phyloP scores from a whole-genome alignment of 495 filamentous ascomycete species.

The Sphaerosporella brunnea region DNA sequence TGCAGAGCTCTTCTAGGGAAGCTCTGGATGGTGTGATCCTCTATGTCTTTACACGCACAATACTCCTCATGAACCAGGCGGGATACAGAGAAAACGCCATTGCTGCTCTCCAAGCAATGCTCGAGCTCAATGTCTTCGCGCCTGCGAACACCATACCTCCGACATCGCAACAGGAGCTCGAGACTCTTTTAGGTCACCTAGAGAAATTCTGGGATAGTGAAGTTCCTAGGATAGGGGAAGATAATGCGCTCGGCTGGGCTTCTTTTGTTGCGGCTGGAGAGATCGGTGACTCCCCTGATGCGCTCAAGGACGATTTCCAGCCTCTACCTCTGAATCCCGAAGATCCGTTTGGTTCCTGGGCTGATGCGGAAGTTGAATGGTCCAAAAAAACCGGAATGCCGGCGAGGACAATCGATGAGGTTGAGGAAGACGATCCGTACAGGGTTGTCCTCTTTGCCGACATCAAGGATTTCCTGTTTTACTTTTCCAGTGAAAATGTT shows the following conservation, averaged over 20 bases:
- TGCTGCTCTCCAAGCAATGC: slow-evolving; percentile 63
- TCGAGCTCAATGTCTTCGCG: slow-evolving; percentile 55
- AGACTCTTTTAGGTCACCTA: slow-evolving; percentile 24
- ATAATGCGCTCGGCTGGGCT: slow-evolving; percentile 50
- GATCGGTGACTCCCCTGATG: slow-evolving; percentile 28
- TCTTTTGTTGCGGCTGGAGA: slow-evolving; percentile 30
- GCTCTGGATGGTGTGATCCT: slow-evolving; percentile 36
- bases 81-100: slow-evolving; percentile 64
- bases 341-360: slow-evolving; percentile 39
- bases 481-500: slow-evolving; percentile 30
- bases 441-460: slow-evolving; percentile 64
- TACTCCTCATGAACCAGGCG: slow-evolving; percentile 55
- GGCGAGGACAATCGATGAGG: slow-evolving; percentile 45
- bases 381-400: slow-evolving; percentile 38
- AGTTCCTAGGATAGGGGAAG: slow-evolving; percentile 60
- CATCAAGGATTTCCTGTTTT: slow-evolving; percentile 43
- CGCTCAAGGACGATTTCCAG: not conserved
- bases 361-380: slow-evolving; percentile 37
- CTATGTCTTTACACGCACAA: slow-evolving; percentile 58
- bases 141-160: slow-evolving; percentile 27
- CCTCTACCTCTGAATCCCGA: slow-evolving; percentile 9
- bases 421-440: slow-evolving; percentile 58
- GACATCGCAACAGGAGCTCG: slow-evolving; percentile 5
- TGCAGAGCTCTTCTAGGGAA: slow-evolving; percentile 16
- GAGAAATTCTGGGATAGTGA: slow-evolving; percentile 78